Evolutionary conservation across 1,139 yeast species (phyloP), one percentile per base, ranked within the genome.

Genomic region (Taphrina deformans): DNA sequence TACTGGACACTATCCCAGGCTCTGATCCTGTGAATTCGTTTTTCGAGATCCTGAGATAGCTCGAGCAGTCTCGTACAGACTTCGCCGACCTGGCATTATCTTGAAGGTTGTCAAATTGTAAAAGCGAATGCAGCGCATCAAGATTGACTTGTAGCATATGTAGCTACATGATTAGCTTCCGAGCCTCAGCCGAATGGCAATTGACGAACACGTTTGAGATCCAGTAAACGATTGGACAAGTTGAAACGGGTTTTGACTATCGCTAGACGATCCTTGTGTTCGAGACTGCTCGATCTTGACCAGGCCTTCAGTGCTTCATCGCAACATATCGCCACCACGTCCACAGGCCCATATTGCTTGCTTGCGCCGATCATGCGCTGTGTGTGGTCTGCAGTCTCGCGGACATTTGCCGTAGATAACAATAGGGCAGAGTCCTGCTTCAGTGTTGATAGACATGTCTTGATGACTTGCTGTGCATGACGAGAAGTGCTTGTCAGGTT

Each of bases 241-340:
- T 50, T 59, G 29, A 31, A 59, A 24, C 63, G 48, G 14, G 55
- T 33, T n/a, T 48, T 51, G 29, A 31, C 40, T 21, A 59, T 59
- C 14, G 45, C 51, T 21, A 59, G 18, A 12, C 40, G 46, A n/a
- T 41, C 50, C 23, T 46, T 46, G 27, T 44, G 48, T 24, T 27
- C 35, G 24, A 38, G 33, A 16, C 18, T 14, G 44, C 24, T 18
- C 7, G 6, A 3, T 14, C 48, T n/a, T 31, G 33, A 14, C 24
- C 46, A 24, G 12, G 27, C 23, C 16, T 38, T 44, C 31, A 53
- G 48, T 31, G 21, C 45, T 53, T 31, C 31, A 27, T 9, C 18
- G 59, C 59, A 24, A 14, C 21, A 16, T 23, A 44, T 23, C 26
- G 50, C 29, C 12, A 44, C 24, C 4, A 44, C 26, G 3, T 26